phyloP scores from a whole-genome alignment of 2,329 filamentous ascomycete species.

The Claviceps sp. region DNA sequence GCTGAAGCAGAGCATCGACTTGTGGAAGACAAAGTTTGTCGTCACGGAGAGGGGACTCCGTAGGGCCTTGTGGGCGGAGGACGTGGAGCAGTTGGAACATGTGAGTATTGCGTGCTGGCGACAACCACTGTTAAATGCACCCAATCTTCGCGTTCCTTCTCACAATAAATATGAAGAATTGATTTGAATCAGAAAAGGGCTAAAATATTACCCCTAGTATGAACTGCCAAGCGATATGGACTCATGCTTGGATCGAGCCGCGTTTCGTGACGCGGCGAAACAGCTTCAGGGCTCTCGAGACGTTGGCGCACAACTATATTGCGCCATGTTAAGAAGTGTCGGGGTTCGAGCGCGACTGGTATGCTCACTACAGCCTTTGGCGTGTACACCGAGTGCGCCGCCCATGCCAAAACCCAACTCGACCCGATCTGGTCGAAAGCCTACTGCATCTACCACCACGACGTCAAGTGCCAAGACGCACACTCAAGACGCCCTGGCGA shows the following conservation, averaged over 20 bases:
- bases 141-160: neutral
- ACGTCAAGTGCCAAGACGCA: constrained; percentile 20
- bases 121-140: neutral
- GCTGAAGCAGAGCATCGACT: constrained; percentile 51
- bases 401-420: constrained; percentile 28
- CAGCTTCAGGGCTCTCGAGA: constrained; percentile 72
- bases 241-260: constrained; percentile 50
- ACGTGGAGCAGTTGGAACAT: constrained; percentile 44
- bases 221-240: constrained; percentile 51
- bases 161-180: too few species aligned
- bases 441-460: neutral
- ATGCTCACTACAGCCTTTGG: constrained; percentile 76
- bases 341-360: constrained; percentile 73
- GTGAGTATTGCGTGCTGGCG: constrained; percentile 23
- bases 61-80: constrained; percentile 63
- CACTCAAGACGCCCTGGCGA: constrained; percentile 9
- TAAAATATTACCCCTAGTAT: constrained; percentile 27
- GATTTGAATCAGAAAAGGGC: too few species aligned
- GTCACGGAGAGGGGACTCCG: constrained; percentile 59
- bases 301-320: constrained; percentile 81
- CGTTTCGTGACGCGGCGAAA: constrained; percentile 60
- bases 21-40: constrained; percentile 58
- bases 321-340: constrained; percentile 69
- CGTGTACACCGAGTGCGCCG: constrained; percentile 46
- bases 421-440: constrained; percentile 16